Conservation (phyloP, 257 asterid genomes). For the Solanum ahanhuiri region DNA sequence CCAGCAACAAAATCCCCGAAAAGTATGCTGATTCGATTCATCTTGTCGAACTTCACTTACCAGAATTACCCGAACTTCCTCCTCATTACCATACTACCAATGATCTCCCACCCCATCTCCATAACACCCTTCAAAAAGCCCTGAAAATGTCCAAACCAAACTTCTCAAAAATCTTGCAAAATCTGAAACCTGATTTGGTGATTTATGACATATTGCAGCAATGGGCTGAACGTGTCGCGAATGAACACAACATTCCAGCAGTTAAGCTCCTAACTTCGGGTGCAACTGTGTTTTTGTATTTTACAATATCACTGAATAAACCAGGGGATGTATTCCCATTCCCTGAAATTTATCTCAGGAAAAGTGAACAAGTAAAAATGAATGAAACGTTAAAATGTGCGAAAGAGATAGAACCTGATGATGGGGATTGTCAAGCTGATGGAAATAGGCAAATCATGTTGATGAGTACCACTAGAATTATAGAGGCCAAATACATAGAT, state of each 20-base stretch:
- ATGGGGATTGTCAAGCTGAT: background rate
- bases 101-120: no score
- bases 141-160: no score
- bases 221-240: constrained; percentile 21
- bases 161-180: no score
- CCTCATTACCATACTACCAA: no score
- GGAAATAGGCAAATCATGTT: background rate
- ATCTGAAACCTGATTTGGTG: constrained; percentile 28
- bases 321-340: constrained; percentile 1
- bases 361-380: constrained; percentile 5
- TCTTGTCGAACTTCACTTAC: no score
- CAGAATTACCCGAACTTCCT: no score
- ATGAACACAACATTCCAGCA: constrained; percentile 11
- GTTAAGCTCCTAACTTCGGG: constrained; percentile 30
- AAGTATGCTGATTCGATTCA: no score
- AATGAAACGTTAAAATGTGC: background rate
- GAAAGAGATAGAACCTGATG: constrained; percentile 11
- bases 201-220: constrained; percentile 36
- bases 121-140: no score
- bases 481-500: constrained; percentile 42
- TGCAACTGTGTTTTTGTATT: constrained; percentile 18
- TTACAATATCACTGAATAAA: background rate
- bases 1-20: no score
- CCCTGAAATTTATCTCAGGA: background rate
- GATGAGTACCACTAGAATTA: constrained; percentile 19